phyloP scores from a whole-genome alignment of 148 eudicot species.

The Heliamphora exappendiculata region DNA sequence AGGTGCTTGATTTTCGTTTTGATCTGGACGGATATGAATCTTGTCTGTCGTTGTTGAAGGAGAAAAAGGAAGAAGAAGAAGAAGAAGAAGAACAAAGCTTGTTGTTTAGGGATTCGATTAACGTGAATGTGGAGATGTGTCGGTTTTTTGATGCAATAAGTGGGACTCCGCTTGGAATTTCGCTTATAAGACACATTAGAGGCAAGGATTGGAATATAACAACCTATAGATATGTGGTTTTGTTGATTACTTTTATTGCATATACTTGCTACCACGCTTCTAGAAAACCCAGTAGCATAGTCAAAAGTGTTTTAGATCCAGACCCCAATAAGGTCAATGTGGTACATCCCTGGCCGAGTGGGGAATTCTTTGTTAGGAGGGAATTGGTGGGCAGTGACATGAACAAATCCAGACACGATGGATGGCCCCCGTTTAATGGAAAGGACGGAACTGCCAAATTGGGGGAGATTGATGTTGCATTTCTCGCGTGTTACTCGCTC shows the following conservation, averaged over 20 bases:
- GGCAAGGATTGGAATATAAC: slow-evolving; percentile 71
- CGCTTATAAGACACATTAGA: slow-evolving; percentile 46
- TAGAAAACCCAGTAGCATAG: slow-evolving; percentile 90
- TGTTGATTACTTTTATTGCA: slow-evolving; percentile 79
- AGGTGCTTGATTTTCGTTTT: background rate
- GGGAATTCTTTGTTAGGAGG: slow-evolving; percentile 46
- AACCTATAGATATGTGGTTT: slow-evolving; percentile 61
- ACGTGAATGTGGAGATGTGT: slow-evolving; percentile 25
- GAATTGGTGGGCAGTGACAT: slow-evolving; percentile 12
- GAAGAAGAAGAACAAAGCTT: background rate
- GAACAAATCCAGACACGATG: slow-evolving; percentile 20
- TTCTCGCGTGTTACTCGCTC: slow-evolving; percentile 69
- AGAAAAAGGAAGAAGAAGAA: background rate
- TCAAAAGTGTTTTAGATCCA: slow-evolving; percentile 86
- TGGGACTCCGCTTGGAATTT: slow-evolving; percentile 66
- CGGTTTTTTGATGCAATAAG: slow-evolving; percentile 22
- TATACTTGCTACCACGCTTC: slow-evolving; percentile 91
- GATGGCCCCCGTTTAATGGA: slow-evolving; percentile 86
- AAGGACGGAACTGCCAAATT: slow-evolving; percentile 60
- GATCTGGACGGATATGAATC: background rate
- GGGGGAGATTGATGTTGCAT: slow-evolving; percentile 90
- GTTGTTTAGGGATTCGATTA: background rate
- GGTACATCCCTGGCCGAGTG: slow-evolving; percentile 60
- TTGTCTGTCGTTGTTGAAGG: background rate
- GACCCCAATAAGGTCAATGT: slow-evolving; percentile 13